Percentiles rank a stretch among this genome's conserved stretches.
Evolutionary conservation across 164 flowering plant species (phyloP).

Genomic region (Liquidambar formosana): DNA sequence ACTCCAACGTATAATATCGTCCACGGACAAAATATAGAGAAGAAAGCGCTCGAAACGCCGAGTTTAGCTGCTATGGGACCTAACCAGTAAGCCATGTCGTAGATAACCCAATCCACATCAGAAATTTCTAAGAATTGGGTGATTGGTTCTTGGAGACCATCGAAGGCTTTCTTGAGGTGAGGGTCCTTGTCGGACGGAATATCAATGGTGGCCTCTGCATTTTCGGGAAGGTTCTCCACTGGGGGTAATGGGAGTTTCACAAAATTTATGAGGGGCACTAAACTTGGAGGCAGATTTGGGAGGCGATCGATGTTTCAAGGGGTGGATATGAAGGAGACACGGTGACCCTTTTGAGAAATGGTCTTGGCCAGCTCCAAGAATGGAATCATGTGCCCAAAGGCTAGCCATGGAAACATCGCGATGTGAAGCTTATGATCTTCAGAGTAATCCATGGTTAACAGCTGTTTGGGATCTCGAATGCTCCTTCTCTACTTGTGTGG

Average conservation of each 20-base stretch:
- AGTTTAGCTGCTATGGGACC: slow-evolving; percentile 20
- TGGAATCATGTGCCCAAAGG: slow-evolving; percentile 47
- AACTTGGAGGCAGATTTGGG: slow-evolving; percentile 17
- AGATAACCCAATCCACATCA: slow-evolving; percentile 32
- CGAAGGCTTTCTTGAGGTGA: slow-evolving; percentile 23
- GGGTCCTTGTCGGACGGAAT: slow-evolving; percentile 17
- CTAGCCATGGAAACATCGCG: slow-evolving; percentile 41
- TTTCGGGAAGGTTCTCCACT: slow-evolving; percentile 12
- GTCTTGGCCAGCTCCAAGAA: slow-evolving; percentile 31
- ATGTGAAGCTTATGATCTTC: slow-evolving; percentile 9
- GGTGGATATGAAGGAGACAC: background rate
- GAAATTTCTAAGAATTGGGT: slow-evolving; percentile 8
- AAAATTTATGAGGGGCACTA: slow-evolving; percentile 13
- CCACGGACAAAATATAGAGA: slow-evolving; percentile 20
- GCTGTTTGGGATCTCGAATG: too few species aligned
- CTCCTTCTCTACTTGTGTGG: too few species aligned
- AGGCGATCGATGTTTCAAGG: slow-evolving; percentile 32
- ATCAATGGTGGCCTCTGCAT: slow-evolving; percentile 35
- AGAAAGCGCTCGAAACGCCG: slow-evolving; percentile 17
- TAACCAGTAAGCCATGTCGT: slow-evolving; percentile 41
- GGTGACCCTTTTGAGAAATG: slow-evolving; percentile 1
- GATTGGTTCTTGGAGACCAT: slow-evolving; percentile 16
- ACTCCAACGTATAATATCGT: slow-evolving; percentile 7
- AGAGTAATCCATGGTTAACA: too few species aligned
- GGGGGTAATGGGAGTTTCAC: slow-evolving; percentile 20